Evolutionary conservation across 164 flowering plant species (phyloP).

Genomic region (Liriodendron chinense): DNA sequence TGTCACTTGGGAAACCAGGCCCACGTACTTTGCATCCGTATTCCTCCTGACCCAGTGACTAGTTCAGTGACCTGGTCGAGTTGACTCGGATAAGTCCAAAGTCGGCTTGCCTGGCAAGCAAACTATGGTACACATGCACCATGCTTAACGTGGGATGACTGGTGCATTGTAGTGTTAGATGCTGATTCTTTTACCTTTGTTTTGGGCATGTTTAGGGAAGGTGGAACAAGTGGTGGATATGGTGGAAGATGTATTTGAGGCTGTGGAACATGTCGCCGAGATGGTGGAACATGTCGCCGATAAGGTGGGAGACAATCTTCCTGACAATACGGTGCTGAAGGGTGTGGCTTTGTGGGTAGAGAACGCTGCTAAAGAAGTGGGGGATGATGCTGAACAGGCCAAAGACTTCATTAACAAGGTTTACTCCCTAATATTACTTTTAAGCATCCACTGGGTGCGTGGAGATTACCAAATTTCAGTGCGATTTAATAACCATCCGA

Average conservation of each 20-base stretch:
- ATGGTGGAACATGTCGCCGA: not conserved
- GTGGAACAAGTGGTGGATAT: not conserved
- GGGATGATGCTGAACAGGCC: not conserved
- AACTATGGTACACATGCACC: no score
- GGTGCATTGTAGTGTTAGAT: not conserved
- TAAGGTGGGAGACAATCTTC: not conserved
- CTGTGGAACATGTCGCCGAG: not conserved
- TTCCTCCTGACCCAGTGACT: no score
- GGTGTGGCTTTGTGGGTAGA: not conserved
- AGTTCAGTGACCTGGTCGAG: no score
- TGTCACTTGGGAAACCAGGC: no score
- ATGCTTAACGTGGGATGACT: not conserved
- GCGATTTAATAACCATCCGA: no score
- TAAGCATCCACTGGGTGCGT: no score
- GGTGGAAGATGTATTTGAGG: not conserved
- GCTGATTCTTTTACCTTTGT: not conserved
- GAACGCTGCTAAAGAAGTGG: not conserved
- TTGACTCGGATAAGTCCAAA: no score
- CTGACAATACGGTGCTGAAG: not conserved
- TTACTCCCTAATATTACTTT: not conserved
- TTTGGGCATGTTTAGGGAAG: not conserved
- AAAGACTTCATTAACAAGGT: not conserved
- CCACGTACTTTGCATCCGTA: no score
- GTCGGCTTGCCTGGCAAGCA: no score
- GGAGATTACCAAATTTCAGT: no score